Evolutionary conservation across 805 yeast genomes (phyloP).

Genomic region (Metschnikowia chrysomelidarum): DNA sequence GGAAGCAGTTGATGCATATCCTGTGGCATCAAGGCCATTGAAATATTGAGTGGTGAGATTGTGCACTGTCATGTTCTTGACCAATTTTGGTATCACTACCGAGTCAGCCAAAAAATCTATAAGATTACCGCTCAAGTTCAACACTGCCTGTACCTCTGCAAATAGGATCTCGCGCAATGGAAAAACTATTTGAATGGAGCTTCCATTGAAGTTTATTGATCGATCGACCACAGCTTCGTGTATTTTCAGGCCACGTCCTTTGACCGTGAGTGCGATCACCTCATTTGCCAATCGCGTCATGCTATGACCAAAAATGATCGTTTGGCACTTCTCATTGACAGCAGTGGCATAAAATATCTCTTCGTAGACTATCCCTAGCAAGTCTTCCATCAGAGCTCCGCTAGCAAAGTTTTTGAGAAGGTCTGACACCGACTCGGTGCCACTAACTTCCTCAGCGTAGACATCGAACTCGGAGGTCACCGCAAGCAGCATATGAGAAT

Average conservation of each 20-base stretch:
- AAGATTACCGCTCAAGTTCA: constrained; percentile 38
- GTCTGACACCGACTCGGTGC: constrained; percentile 23
- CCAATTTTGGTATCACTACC: constrained; percentile 30
- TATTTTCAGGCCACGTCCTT: constrained; percentile 78
- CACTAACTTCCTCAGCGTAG: constrained; percentile 4
- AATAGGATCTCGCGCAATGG: constrained; percentile 77
- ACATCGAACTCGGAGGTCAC: constrained; percentile 16
- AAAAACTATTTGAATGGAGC: constrained; percentile 48
- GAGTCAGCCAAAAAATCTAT: constrained; percentile 26
- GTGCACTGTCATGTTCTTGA: constrained; percentile 76
- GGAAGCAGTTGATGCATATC: constrained; percentile 84
- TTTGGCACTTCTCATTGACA: constrained; percentile 40
- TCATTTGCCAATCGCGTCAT: constrained; percentile 84
- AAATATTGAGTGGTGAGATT: constrained; percentile 77
- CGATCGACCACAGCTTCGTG: constrained; percentile 51
- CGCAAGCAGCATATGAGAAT: constrained; percentile 20
- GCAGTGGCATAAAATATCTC: constrained; percentile 51
- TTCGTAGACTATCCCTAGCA: constrained; percentile 45
- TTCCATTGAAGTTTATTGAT: constrained; percentile 25
- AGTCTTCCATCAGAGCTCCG: constrained; percentile 66
- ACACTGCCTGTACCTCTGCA: constrained; percentile 63
- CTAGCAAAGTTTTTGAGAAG: constrained; percentile 42
- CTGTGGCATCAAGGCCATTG: constrained; percentile 60
- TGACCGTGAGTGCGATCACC: constrained; percentile 74
- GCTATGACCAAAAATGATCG: constrained; percentile 70